Evolutionary conservation across 1,139 yeast species (phyloP), one percentile per base, ranked within the genome.

Genomic region (Protomyces lactucae-debilis): DNA sequence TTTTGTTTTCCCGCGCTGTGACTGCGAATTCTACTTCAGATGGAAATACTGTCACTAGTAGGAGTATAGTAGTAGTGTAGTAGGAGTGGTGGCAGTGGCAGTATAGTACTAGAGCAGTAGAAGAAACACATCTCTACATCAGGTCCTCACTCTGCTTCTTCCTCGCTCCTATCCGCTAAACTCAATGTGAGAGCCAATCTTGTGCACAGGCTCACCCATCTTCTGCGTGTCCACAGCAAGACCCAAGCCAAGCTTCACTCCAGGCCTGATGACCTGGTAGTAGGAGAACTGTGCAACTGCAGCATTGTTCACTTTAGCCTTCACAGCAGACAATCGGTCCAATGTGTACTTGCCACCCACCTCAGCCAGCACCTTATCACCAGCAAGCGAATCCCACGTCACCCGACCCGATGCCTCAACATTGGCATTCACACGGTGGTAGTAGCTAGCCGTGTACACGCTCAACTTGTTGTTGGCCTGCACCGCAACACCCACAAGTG

Each of bases 201-300:
- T 92, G 86, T 93, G 99, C 75, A 95, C 97, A 71, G 97, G 91
- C 83, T 92, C 97, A 77, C 91, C 87, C 77, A 93, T 85, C 81
- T 93, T 89, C 80, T 66, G 67, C 39, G 67, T 64, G 54, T 65
- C 63, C 37, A 52, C 36, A 39, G 96, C 90, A 75, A 96, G 87
- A 83, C 99, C 99, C 72, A 95, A 85, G 78, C 99, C 99, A 75
- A 93, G 83, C 76, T 88, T 90, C 74, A 95, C 97, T 79, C 98
- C 98, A 68, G 96, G 96, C 83, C 95, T 89, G 79, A 93, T 85
- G 74, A 84, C 85, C 82, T 93, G 98, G 77, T 95, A 88, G 87
- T 93, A 93, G 70, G 97, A 84, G 75, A 93, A 81, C 70, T 97
- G 93, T 73, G 97, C 89, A 75, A 91, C 82, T 81, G 99, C 99